Conservation (phyloP, 1,284 basidiomycete genomes). For the Rhodotorula sp. region DNA sequence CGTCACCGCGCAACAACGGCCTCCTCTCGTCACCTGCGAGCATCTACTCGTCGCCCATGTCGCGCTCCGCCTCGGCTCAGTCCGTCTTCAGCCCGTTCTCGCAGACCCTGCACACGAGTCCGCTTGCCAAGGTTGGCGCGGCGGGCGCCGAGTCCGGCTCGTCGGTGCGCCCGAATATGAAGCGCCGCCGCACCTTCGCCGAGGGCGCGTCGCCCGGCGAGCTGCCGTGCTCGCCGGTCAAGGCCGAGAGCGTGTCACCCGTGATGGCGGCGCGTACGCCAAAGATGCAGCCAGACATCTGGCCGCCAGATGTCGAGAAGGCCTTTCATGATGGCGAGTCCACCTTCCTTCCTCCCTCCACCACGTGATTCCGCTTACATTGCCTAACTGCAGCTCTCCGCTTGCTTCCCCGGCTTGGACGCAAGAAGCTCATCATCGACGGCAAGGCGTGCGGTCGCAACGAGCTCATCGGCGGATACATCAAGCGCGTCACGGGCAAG, state of each 20-base stretch:
- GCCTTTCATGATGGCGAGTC: conserved; percentile 52
- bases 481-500: conserved; percentile 54
- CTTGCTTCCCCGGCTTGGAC: conserved; percentile 54
- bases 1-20: conserved; percentile 2
- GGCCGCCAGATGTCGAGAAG: conserved; percentile 53
- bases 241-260: neutral
- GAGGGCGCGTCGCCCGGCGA: neutral
- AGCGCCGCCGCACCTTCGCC: conserved; percentile 28
- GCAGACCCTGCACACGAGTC: conserved; percentile 2
- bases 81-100: conserved; percentile 19
- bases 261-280: neutral
- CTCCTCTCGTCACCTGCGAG: conserved; percentile 32
- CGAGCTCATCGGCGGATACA: conserved; percentile 58
- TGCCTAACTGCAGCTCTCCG: conserved; percentile 47
- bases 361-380: too few relatives aligned
- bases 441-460: conserved; percentile 58
- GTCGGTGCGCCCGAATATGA: conserved; percentile 21
- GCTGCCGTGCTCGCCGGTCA: neutral
- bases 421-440: conserved; percentile 56
- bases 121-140: conserved; percentile 2
- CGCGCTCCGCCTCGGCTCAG: conserved; percentile 24
- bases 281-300: conserved; percentile 51
- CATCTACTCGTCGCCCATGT: conserved; percentile 34
- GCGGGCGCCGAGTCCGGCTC: neutral
- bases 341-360: too few relatives aligned